These are phyloP conservation scores for Barnettozyma hawaiiensis DNA, from an alignment of 1,139 yeast genomes.

Conservation along the genomic window DNA sequence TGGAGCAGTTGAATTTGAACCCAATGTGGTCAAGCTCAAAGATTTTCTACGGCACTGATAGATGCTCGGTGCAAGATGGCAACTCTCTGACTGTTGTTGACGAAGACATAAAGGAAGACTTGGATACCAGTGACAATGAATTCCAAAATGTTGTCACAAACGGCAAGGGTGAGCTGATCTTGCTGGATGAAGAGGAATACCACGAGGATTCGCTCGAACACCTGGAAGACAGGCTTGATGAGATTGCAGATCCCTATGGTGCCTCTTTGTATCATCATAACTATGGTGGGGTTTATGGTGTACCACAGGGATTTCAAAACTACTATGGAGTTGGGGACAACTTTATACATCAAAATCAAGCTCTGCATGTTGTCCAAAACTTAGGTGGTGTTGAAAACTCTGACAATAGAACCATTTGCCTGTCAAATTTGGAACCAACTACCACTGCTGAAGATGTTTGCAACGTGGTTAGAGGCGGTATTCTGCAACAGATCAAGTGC, in stretches of 20 bases:
- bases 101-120: slow-evolving; percentile 13
- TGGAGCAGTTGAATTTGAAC: slow-evolving; percentile 51
- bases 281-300: background rate
- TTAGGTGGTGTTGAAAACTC: slow-evolving; percentile 59
- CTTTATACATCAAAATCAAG: slow-evolving; percentile 57
- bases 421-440: slow-evolving; percentile 71
- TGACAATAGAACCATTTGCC: slow-evolving; percentile 73
- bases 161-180: slow-evolving; percentile 5
- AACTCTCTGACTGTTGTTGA: slow-evolving; percentile 14
- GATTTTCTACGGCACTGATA: slow-evolving; percentile 70
- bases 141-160: slow-evolving; percentile 1
- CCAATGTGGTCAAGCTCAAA: slow-evolving; percentile 46
- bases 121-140: slow-evolving; percentile 8
- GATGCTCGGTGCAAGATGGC: slow-evolving; percentile 40
- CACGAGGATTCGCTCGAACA: slow-evolving; percentile 2
- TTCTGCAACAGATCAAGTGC: slow-evolving; percentile 63
- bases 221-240: background rate
- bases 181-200: slow-evolving; percentile 5
- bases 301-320: slow-evolving; percentile 6
- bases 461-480: slow-evolving; percentile 79
- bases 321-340: slow-evolving; percentile 33
- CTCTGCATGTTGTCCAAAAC: slow-evolving; percentile 67
- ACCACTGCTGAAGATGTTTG: slow-evolving; percentile 79
- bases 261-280: background rate
- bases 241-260: background rate